These are phyloP conservation scores for Hanseniaspora guilliermondii DNA, from an alignment of 805 yeast genomes.

Conservation along the genomic window DNA sequence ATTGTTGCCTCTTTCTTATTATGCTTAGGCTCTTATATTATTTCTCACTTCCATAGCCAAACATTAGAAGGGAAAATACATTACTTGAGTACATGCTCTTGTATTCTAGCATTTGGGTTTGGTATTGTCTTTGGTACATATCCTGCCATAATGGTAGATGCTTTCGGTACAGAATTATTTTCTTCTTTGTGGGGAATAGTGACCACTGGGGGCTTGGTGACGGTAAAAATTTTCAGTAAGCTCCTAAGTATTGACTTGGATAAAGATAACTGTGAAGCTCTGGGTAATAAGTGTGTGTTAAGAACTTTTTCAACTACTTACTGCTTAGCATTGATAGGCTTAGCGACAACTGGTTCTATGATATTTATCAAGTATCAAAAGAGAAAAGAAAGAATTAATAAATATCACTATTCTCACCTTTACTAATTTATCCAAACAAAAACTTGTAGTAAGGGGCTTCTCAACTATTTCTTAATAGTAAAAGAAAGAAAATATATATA, in stretches of 20 bases:
- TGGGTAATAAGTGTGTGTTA: slow-evolving; percentile 39
- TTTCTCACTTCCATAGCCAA: not conserved
- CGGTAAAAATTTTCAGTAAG: slow-evolving; percentile 42
- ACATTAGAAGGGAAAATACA: not conserved
- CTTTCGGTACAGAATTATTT: slow-evolving; percentile 53
- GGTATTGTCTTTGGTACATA: slow-evolving; percentile 63
- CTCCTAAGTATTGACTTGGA: slow-evolving; percentile 42
- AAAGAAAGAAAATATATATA: no score
- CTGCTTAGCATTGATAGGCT: slow-evolving; percentile 19
- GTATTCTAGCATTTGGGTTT: slow-evolving; percentile 50
- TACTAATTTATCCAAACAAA: not conserved
- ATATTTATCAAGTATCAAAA: slow-evolving; percentile 16
- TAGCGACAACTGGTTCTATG: slow-evolving; percentile 17
- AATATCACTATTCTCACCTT: not conserved
- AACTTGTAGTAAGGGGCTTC: no score
- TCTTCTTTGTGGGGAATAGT: slow-evolving; percentile 67
- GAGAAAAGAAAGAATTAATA: slow-evolving; percentile 7
- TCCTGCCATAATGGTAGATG: slow-evolving; percentile 65
- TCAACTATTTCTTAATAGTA: no score
- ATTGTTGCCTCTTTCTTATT: slow-evolving; percentile 25
- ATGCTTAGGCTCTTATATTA: not conserved
- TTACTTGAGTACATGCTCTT: slow-evolving; percentile 31
- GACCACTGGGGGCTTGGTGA: slow-evolving; percentile 55
- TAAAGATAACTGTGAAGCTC: slow-evolving; percentile 19
- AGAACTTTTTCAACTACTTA: slow-evolving; percentile 30